A percentile compares a stretch with the other conserved stretches of the same genome.
phyloP scores from a whole-genome alignment of 371 early-diverging fungal genomes.

The Polyrhizophydium stewartii region DNA sequence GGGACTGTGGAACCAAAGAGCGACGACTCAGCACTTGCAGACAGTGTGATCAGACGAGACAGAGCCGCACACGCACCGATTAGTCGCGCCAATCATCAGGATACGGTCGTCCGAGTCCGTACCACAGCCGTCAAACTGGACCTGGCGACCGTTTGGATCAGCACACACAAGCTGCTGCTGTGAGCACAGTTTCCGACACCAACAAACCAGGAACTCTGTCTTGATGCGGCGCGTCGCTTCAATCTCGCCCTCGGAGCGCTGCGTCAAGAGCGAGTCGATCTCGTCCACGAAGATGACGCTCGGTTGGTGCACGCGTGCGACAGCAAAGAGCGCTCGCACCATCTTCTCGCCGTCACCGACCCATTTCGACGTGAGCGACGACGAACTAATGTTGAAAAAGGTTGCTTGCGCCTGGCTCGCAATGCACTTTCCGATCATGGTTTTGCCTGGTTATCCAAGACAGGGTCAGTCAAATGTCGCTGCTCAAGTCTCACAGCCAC shows the following conservation, averaged over 20 bases:
- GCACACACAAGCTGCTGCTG: neutral
- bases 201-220: conserved; percentile 83
- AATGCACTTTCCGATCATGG: conserved; percentile 89
- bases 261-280: conserved; percentile 90
- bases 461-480: too few relatives aligned
- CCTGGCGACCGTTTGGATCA: conserved; percentile 1
- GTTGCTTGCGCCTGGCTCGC: conserved; percentile 83
- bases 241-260: conserved; percentile 84
- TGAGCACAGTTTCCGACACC: conserved; percentile 5
- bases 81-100: conserved; percentile 68
- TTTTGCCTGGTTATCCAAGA: conserved; percentile 59
- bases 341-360: conserved; percentile 95
- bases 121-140: conserved; percentile 70
- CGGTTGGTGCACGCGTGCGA: conserved; percentile 83
- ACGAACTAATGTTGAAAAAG: conserved; percentile 88
- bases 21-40: neutral
- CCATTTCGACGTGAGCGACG: conserved; percentile 93
- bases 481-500: neutral
- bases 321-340: conserved; percentile 89
- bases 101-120: conserved; percentile 70
- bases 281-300: conserved; percentile 81
- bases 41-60: conserved; percentile 3
- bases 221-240: conserved; percentile 88
- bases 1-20: conserved; percentile 56
- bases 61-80: too few relatives aligned